These are phyloP conservation scores for Aspergillus caelatus DNA, from an alignment of 2,329 filamentous ascomycete genomes.

Conservation along the genomic window DNA sequence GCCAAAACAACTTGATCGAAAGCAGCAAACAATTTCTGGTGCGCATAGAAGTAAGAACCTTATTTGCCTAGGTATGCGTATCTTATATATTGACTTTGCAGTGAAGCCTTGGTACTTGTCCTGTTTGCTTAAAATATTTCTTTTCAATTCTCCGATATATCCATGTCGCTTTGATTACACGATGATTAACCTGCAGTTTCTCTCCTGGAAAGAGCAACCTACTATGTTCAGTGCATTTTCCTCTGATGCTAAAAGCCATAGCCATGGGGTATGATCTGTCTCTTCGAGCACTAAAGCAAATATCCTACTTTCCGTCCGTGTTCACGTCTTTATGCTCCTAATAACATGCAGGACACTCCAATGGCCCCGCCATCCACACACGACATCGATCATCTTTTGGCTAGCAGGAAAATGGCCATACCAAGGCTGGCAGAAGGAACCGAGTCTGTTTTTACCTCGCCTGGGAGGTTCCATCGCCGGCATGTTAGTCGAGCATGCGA, in stretches of 20 bases:
- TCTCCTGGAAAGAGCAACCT: constrained; percentile 35
- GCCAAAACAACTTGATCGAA: neutral
- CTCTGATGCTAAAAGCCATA: constrained; percentile 35
- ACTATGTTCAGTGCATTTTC: constrained; percentile 33
- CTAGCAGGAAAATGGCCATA: constrained; percentile 39
- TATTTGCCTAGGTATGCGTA: neutral
- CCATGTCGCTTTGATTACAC: constrained; percentile 10
- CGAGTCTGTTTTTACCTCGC: constrained; percentile 36
- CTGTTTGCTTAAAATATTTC: neutral
- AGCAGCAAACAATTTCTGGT: neutral
- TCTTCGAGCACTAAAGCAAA: neutral
- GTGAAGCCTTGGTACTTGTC: neutral
- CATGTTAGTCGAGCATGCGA: constrained; percentile 48
- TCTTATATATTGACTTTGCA: neutral
- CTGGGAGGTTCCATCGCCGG: constrained; percentile 39
- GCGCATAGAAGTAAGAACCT: neutral
- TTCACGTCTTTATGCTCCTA: neutral
- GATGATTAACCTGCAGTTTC: constrained; percentile 34
- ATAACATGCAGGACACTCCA: constrained; percentile 26
- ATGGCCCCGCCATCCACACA: constrained; percentile 20
- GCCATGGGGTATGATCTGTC: constrained; percentile 28
- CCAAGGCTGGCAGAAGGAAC: constrained; percentile 38
- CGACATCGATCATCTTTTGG: constrained; percentile 24
- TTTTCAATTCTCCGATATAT: neutral
- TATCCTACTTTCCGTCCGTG: neutral